phyloP scores from a whole-genome alignment of 2,329 filamentous ascomycete species.

The Xylariaceae sp. region DNA sequence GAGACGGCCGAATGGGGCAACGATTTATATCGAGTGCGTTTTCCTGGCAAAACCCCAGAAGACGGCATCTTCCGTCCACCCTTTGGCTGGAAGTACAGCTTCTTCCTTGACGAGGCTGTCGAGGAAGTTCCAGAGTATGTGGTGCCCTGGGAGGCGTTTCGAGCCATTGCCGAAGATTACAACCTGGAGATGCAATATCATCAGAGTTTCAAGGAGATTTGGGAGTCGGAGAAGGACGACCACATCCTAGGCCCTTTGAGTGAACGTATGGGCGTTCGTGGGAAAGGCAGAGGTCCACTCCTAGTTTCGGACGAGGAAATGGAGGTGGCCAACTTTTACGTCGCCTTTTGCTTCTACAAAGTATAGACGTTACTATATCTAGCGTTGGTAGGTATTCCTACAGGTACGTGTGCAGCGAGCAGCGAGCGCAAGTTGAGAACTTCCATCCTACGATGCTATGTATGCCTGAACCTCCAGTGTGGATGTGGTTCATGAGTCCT shows the following conservation, averaged over 20 bases:
- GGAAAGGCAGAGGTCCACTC: conserved; percentile 59
- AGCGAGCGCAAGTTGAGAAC: neutral
- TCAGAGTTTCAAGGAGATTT: conserved; percentile 84
- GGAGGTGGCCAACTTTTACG: conserved; percentile 87
- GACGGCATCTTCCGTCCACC: conserved; percentile 91
- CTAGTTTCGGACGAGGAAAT: conserved; percentile 80
- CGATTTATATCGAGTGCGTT: conserved; percentile 83
- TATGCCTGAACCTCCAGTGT: neutral
- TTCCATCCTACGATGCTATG: neutral
- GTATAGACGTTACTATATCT: conserved; percentile 46
- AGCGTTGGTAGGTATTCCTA: neutral
- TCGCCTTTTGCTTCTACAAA: conserved; percentile 97
- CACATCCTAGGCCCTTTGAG: conserved; percentile 73
- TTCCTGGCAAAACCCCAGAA: conserved; percentile 73
- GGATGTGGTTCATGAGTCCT: neutral
- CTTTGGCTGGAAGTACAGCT: conserved; percentile 97
- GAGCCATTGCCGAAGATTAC: conserved; percentile 91
- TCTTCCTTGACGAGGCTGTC: conserved; percentile 92
- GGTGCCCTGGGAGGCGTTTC: conserved; percentile 96
- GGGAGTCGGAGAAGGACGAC: conserved; percentile 87
- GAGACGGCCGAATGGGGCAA: conserved; percentile 83
- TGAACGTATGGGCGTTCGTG: conserved; percentile 91
- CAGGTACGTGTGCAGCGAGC: neutral
- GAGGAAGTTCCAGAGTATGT: conserved; percentile 97
- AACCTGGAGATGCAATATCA: conserved; percentile 94